Percentiles rank a stretch among this genome's conserved stretches.
phyloP scores from a whole-genome alignment of 768 basidiomycete genomes.

The Pseudohyphozyma bogoriensis region DNA sequence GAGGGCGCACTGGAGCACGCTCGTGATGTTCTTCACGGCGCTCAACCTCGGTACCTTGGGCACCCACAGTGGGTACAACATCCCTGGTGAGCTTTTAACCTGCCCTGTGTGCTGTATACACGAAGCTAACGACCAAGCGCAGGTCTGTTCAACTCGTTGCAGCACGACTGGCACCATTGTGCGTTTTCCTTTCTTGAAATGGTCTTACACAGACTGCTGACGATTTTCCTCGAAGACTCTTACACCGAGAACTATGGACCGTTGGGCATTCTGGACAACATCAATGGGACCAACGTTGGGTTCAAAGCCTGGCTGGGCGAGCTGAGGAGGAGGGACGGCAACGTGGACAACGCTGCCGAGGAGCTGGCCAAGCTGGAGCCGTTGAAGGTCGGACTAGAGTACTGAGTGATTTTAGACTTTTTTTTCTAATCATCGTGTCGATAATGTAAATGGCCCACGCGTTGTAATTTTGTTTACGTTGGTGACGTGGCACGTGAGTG shows the following conservation, averaged over 20 bases:
- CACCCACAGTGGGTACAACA: neutral
- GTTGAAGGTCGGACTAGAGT: no score
- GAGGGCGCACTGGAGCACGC: neutral
- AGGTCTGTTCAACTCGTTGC: neutral
- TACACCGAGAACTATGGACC: neutral
- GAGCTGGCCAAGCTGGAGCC: no score
- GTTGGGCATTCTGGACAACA: neutral
- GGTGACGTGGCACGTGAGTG: no score
- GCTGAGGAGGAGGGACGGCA: neutral
- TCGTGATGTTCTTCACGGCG: neutral
- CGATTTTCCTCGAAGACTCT: neutral
- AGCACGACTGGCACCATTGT: constrained; percentile 3
- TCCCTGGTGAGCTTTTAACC: neutral
- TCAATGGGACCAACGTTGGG: neutral
- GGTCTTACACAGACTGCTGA: neutral
- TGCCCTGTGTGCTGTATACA: no score
- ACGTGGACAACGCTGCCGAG: no score
- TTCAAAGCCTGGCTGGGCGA: neutral
- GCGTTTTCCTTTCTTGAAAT: neutral
- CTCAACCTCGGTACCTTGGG: neutral
- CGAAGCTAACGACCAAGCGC: no score
- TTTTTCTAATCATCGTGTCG: no score
- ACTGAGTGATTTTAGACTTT: no score
- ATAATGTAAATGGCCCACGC: no score
- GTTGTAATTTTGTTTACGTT: no score